Percentiles rank a stretch among this genome's conserved stretches.
Conservation (phyloP, 495 filamentous ascomycete species). For the Lasiosphaeria ovina region DNA sequence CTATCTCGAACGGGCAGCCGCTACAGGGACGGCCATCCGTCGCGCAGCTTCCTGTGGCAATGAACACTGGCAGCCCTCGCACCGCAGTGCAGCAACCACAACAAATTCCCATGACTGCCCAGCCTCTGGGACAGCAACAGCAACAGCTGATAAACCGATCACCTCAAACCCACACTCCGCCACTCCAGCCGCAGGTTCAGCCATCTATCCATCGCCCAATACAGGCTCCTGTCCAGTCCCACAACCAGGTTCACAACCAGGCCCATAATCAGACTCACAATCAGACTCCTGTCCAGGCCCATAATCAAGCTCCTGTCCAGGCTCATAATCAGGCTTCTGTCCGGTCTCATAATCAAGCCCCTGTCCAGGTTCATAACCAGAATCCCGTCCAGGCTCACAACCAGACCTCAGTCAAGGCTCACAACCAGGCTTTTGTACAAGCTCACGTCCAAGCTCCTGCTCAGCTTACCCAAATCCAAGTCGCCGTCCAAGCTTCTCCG, state of each 20-base stretch:
- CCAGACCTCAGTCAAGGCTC: too few relatives aligned
- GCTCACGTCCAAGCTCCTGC: too few relatives aligned
- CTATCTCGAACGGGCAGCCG: conserved; percentile 18
- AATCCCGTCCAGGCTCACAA: too few relatives aligned
- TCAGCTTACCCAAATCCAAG: too few relatives aligned
- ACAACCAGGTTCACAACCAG: too few relatives aligned
- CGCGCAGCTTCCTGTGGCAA: conserved; percentile 13
- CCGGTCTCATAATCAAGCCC: too few relatives aligned
- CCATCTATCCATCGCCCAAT: neutral
- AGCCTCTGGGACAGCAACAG: conserved; percentile 16
- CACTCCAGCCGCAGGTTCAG: conserved; percentile 22
- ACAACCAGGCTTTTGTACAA: too few relatives aligned
- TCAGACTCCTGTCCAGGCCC: too few relatives aligned
- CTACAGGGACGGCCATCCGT: conserved; percentile 13
- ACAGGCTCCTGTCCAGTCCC: conserved; percentile 14
- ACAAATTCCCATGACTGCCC: conserved; percentile 1
- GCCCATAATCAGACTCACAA: too few relatives aligned
- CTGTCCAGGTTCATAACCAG: too few relatives aligned
- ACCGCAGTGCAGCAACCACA: conserved; percentile 10
- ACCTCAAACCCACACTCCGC: conserved; percentile 15
- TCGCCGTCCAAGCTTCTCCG: conserved; percentile 14
- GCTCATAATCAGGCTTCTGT: too few relatives aligned
- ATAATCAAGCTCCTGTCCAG: too few relatives aligned
- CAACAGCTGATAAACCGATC: conserved; percentile 11
- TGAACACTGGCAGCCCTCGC: conserved; percentile 16